Base-by-base conservation (phyloP, 2,329 filamentous ascomycete genomes). In the Cladobotryum protrusum region DNA sequence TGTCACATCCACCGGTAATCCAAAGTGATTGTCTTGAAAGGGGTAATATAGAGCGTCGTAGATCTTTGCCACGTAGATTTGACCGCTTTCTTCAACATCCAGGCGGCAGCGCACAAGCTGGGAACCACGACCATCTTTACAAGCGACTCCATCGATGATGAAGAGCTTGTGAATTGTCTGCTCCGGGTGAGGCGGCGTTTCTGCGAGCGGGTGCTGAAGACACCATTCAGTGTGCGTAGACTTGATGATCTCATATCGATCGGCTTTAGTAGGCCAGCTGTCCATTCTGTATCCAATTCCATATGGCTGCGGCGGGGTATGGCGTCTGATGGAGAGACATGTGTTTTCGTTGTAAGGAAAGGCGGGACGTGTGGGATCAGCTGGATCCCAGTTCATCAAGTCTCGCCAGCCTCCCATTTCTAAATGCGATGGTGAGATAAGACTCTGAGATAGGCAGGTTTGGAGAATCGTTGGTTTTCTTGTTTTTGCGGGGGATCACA, bases 31-130 rank as follows among this genome's bases (percentile, higher is more conserved):
- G 15, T 41, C 14, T 19, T 15, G 8, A 41, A 15, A 47, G n/a
- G 33, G 14, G 42, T 48, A 48, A 41, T 50, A 54, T 19, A 54
- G 50, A 35, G 47, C 33, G 32, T 50, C 47, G 45, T 53, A 53
- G 36, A 54, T 50, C 36, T 52, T 53, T 13, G 50, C 50, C 1
- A n/a, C 36, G 35, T 50, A 53, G 40, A 53, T 42, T 15, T 35
- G 43, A 24, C 43, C 19, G 3, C 24, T 29, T 6, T 29, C 24
- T 29, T 29, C 6, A 9, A 8, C 24, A 8, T 29, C 24, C 24
- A 29, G 11, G 6, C 14, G 40, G 12, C 52, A 52, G 4, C 45
- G 50, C 19, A 52, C 41, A 40, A 54, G 19, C 18, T 54, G 52
- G 8, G 52, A 33, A 12, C 52, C 49, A 4, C 52, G 45, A 2